Base-by-base conservation (phyloP, 495 filamentous ascomycete genomes). In the Talaromyces proteolyticus region DNA sequence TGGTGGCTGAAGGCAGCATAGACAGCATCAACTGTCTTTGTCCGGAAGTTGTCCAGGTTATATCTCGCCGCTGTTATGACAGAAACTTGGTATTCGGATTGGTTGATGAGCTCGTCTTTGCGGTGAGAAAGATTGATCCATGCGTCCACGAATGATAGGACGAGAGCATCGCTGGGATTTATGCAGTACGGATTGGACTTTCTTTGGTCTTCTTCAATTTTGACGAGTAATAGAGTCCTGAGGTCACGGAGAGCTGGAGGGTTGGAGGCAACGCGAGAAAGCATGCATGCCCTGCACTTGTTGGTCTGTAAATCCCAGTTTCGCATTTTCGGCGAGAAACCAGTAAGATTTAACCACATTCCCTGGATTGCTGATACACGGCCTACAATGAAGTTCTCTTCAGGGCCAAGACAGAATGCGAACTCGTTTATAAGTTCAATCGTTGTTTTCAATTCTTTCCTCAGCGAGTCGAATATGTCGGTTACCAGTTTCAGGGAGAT, bases 211-310 rank as follows among this genome's bases (percentile, higher is more conserved):
- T 16, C 18, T 6, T 16, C 38, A 6, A 20, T 41, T 7, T 10
- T 3, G 4, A 26, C 44, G 14, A 64, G 49, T 18, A 73, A n/a
- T 0, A 59, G 44, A 0, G 61, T 45, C 1, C 65, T 59, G n/a
- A 74, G 44, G 20, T 66, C 54, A 11, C 52, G 54, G 8, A 73
- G 20, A 0, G 45, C 38, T 1, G 45, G 12, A 6, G 55, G 62
- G 22, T 61, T 36, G 1, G 26, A 26, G 0, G 59, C 58, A 24
- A 77, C 51, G 1, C 70, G 58, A 2, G 66, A 62, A 37, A 75
- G 50, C 36, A 76, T 68, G 44, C 75, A 70, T 8, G 68, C 66
- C 42, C 72, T 39, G 47, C 75, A 70, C 17, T 51, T 21, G 44
- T 75, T 64, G 20, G 51, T 51, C 40, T 75, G 64, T 26, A 57